Evolutionary conservation across 208 protist species (phyloP).

Genomic region (Balamuthia mandrillaris): DNA sequence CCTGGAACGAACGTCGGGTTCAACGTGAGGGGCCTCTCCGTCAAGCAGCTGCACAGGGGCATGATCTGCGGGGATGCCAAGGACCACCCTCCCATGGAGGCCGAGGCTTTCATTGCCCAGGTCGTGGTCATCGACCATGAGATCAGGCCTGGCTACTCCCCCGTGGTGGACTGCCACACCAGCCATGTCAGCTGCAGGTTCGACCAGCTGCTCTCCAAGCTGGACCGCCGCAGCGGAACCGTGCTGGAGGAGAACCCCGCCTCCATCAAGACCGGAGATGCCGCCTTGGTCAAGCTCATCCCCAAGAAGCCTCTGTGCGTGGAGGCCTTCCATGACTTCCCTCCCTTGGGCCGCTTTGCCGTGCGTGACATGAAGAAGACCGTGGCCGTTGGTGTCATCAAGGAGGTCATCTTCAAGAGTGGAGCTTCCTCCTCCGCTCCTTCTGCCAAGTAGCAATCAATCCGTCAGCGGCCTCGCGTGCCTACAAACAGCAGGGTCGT

Average conservation of each 20-base stretch:
- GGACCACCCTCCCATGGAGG: conserved; percentile 63
- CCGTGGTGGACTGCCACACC: conserved; percentile 91
- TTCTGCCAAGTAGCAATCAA: no score
- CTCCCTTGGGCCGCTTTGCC: conserved; percentile 91
- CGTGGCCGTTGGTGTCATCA: conserved; percentile 94
- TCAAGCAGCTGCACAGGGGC: conserved; percentile 85
- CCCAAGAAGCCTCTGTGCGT: conserved; percentile 86
- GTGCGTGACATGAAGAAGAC: conserved; percentile 91
- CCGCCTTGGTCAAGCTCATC: conserved; percentile 81
- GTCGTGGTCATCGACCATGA: conserved; percentile 89
- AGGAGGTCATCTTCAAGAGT: conserved; percentile 70
- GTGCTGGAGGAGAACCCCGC: conserved; percentile 82
- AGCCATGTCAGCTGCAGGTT: conserved; percentile 89
- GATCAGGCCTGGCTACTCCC: conserved; percentile 83
- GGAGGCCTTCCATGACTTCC: conserved; percentile 89
- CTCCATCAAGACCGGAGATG: conserved; percentile 86
- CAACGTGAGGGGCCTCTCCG: conserved; percentile 87
- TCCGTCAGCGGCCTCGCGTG: no score
- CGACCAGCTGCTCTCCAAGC: conserved; percentile 81
- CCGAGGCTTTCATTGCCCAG: conserved; percentile 82
- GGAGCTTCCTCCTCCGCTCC: no score
- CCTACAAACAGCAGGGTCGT: no score
- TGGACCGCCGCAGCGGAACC: conserved; percentile 86
- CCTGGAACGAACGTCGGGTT: conserved; percentile 78
- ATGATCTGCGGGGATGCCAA: conserved; percentile 70